Conservation (phyloP, 176 grass and related monocot genomes). For the Tillandsia leiboldiana region DNA sequence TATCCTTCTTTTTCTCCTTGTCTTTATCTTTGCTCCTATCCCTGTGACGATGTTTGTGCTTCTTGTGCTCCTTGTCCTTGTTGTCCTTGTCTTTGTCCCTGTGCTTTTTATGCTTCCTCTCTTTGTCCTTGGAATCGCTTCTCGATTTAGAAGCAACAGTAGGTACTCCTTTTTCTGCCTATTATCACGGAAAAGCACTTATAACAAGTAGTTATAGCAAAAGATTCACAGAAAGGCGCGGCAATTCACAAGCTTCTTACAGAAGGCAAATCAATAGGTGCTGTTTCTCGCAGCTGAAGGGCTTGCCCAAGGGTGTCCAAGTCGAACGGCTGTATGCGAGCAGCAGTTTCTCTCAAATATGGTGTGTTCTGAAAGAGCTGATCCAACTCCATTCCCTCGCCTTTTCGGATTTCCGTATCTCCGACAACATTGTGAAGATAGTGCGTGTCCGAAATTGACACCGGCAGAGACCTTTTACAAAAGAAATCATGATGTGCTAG, state of each 20-base stretch:
- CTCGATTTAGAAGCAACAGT: constrained; percentile 70
- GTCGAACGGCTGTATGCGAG: constrained; percentile 66
- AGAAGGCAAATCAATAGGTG: constrained; percentile 71
- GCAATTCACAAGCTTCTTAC: constrained; percentile 44
- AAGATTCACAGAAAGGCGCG: constrained; percentile 2
- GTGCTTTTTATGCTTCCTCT: constrained; percentile 91
- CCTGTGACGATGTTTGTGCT: constrained; percentile 91
- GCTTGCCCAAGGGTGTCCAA: constrained; percentile 69
- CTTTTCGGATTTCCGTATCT: constrained; percentile 87
- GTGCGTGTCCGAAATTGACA: constrained; percentile 86
- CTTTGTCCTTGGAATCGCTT: constrained; percentile 81
- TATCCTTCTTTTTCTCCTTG: constrained; percentile 93
- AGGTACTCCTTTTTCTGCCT: constrained; percentile 79
- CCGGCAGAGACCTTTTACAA: constrained; percentile 69
- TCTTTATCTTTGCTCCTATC: constrained; percentile 86
- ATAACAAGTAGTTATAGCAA: constrained; percentile 7
- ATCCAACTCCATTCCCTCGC: constrained; percentile 95
- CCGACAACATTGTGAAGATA: constrained; percentile 89
- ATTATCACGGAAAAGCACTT: constrained; percentile 11
- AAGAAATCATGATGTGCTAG: constrained; percentile 83
- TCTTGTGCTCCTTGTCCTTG: constrained; percentile 96
- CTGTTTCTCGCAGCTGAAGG: constrained; percentile 81
- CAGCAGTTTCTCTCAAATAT: constrained; percentile 56
- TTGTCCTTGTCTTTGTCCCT: constrained; percentile 86
- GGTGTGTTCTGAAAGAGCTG: constrained; percentile 66